Evolutionary conservation across 345 rosid species (phyloP).

Genomic region (Boechera divaricarpa): DNA sequence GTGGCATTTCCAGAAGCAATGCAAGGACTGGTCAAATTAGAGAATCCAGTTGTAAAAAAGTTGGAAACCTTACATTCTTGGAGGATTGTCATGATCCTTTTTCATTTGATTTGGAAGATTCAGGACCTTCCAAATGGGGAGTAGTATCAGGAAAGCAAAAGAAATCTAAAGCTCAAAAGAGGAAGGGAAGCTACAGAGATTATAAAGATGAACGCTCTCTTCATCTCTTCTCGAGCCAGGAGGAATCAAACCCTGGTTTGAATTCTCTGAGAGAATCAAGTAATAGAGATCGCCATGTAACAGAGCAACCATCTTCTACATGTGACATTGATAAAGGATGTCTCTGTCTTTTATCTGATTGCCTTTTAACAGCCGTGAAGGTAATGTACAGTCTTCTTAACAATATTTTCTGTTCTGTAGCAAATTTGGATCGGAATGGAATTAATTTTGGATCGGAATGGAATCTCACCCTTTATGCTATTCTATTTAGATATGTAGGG

Average conservation of each 20-base stretch:
- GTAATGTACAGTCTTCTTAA: conserved; percentile 46
- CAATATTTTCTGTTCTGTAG: conserved; percentile 2
- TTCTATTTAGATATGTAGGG: background rate
- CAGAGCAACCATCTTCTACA: conserved; percentile 50
- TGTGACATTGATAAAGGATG: conserved; percentile 57
- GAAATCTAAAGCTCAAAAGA: conserved; percentile 47
- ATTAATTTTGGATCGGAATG: background rate
- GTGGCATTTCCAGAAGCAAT: conserved; percentile 48
- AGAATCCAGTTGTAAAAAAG: conserved; percentile 45
- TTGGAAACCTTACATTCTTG: conserved; percentile 41
- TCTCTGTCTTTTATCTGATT: conserved; percentile 68
- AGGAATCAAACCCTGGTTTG: conserved; percentile 51
- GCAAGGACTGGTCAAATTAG: conserved; percentile 48
- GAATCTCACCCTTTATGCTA: background rate
- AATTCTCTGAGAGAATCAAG: conserved; percentile 48
- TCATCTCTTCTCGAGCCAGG: conserved; percentile 50
- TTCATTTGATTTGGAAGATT: conserved; percentile 82
- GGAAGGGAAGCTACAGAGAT: conserved; percentile 45
- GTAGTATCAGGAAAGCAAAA: conserved; percentile 57
- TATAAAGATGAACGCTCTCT: conserved; percentile 47
- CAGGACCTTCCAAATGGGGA: conserved; percentile 80
- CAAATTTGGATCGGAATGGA: background rate
- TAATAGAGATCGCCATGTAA: conserved; percentile 43
- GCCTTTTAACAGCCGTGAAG: conserved; percentile 91
- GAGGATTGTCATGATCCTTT: conserved; percentile 78